phyloP scores from a whole-genome alignment of 306 rosid species.

The Corylus americana region DNA sequence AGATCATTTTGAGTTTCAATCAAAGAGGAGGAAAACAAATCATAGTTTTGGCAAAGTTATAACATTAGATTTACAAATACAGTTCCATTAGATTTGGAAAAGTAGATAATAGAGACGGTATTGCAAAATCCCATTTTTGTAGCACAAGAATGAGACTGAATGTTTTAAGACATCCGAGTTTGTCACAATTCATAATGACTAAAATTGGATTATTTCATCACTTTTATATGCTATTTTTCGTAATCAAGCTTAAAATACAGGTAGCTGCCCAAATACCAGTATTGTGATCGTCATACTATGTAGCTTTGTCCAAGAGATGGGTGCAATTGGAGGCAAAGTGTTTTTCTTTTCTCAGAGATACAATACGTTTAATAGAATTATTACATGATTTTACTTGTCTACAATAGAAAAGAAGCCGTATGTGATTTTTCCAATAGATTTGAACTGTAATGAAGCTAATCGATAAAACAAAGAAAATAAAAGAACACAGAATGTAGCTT shows the following conservation, averaged over 20 bases:
- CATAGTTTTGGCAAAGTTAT: neutral
- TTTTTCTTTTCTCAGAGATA: neutral
- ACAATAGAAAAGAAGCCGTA: neutral
- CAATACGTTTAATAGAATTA: neutral
- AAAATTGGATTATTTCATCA: neutral
- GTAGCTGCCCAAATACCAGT: neutral
- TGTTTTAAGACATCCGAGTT: neutral
- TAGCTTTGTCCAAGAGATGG: neutral
- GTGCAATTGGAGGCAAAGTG: neutral
- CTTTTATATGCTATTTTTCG: neutral
- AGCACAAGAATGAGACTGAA: constrained; percentile 5
- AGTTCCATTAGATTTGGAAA: neutral
- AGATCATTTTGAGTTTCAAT: neutral
- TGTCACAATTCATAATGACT: neutral
- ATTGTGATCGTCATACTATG: neutral
- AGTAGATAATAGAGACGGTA: neutral
- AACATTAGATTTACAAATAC: neutral
- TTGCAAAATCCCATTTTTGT: neutral
- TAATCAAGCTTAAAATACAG: neutral
- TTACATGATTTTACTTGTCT: neutral
- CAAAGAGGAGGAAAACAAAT: neutral
- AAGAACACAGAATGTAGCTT: neutral
- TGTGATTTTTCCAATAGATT: neutral
- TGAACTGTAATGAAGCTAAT: neutral
- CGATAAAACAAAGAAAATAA: neutral